Percentiles rank a stretch among this genome's conserved stretches.
phyloP scores from a whole-genome alignment of 495 filamentous ascomycete genomes.

The Schizothecium vesticola region DNA sequence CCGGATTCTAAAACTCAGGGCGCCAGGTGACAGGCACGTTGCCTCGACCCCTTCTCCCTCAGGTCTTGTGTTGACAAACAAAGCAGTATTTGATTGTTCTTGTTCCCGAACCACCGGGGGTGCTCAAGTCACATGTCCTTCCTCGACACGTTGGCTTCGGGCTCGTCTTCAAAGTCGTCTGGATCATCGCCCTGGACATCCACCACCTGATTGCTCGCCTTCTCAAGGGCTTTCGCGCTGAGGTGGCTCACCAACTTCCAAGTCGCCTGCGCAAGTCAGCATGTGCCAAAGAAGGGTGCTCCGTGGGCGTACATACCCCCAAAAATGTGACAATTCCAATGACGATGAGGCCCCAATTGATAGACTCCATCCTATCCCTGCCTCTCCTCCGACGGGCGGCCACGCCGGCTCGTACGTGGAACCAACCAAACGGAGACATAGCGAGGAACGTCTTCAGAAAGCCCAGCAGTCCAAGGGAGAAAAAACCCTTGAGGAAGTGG shows the following conservation, averaged over 20 bases:
- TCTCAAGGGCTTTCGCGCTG: slow-evolving; percentile 64
- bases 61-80: background rate
- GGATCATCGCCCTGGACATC: slow-evolving; percentile 76
- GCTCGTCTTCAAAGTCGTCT: slow-evolving; percentile 58
- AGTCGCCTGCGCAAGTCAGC: slow-evolving; percentile 51
- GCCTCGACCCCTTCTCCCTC: background rate
- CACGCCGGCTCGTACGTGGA: slow-evolving; percentile 56
- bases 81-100: background rate
- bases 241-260: slow-evolving; percentile 72
- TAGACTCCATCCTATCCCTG: slow-evolving; percentile 63
- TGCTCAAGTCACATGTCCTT: slow-evolving; percentile 19
- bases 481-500: slow-evolving; percentile 84
- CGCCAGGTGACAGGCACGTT: background rate
- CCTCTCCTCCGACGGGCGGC: slow-evolving; percentile 56
- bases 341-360: slow-evolving; percentile 72
- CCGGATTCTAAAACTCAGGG: background rate
- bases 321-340: slow-evolving; percentile 80
- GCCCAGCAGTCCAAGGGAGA: slow-evolving; percentile 77
- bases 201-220: slow-evolving; percentile 69
- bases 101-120: background rate
- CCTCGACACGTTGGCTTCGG: slow-evolving; percentile 19
- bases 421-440: slow-evolving; percentile 70
- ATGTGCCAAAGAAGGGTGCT: slow-evolving; percentile 7
- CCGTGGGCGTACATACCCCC: slow-evolving; percentile 52
- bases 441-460: slow-evolving; percentile 76